Percentiles rank a stretch among this genome's conserved stretches.
These are phyloP conservation scores for Cordyceps tenuipes DNA, from an alignment of 2,329 filamentous ascomycete genomes.

Conservation along the genomic window DNA sequence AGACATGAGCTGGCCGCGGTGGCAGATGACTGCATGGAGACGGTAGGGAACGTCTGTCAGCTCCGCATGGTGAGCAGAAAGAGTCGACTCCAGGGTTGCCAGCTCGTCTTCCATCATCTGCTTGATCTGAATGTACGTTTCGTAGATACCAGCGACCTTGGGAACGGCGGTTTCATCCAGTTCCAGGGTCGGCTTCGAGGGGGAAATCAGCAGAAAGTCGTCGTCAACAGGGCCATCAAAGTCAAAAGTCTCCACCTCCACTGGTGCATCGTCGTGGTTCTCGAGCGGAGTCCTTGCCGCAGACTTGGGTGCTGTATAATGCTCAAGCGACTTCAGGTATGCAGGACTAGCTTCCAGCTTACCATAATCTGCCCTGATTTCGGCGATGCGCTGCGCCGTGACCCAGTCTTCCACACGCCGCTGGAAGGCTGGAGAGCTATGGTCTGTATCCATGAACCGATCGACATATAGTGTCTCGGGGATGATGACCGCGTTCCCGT, in stretches of 20 bases:
- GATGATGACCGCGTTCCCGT: slow-evolving; percentile 69
- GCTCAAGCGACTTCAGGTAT: slow-evolving; percentile 23
- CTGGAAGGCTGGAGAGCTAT: slow-evolving; percentile 52
- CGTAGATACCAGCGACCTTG: slow-evolving; percentile 15
- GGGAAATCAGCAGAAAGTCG: slow-evolving; percentile 25
- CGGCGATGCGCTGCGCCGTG: slow-evolving; percentile 55
- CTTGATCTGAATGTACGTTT: slow-evolving; percentile 22
- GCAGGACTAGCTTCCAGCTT: slow-evolving; percentile 20
- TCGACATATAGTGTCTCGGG: slow-evolving; percentile 78
- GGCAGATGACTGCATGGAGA: slow-evolving; percentile 88
- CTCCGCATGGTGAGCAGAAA: slow-evolving; percentile 32
- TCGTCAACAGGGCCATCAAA: slow-evolving; percentile 32
- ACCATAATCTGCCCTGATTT: slow-evolving; percentile 36
- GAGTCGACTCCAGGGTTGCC: slow-evolving; percentile 19
- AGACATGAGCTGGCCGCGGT: slow-evolving; percentile 62
- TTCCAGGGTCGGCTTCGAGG: background rate
- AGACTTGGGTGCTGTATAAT: slow-evolving; percentile 5
- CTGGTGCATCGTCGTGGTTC: background rate
- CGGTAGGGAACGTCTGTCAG: slow-evolving; percentile 64
- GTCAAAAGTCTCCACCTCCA: slow-evolving; percentile 25
- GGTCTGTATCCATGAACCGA: slow-evolving; percentile 67
- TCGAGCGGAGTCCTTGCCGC: background rate
- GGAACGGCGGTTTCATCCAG: background rate
- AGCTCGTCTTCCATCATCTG: slow-evolving; percentile 40
- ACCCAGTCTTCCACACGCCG: slow-evolving; percentile 66